Evolutionary conservation across 768 basidiomycete genomes (phyloP), one percentile per base, ranked within the genome.

Genomic region (Rhizopogon vesiculosus): DNA sequence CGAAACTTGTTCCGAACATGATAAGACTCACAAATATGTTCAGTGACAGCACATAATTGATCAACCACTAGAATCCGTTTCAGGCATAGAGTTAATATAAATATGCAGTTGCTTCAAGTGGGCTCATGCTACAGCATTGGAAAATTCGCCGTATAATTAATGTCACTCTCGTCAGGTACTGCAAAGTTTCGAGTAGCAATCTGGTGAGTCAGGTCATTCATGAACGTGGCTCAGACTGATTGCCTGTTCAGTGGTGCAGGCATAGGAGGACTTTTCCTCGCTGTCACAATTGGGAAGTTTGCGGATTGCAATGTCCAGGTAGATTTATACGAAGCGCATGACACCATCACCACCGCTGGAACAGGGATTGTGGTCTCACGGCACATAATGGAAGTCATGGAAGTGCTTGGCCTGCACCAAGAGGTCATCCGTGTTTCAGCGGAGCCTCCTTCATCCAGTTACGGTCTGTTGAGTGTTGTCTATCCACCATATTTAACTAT

Each of bases 311-410:
- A 72, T 62, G 59, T 75, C 3, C 62, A 69, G 55, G 68, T 75
- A 13, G 64, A 74, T 53, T 58, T 79, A 5, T 81, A 78, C 62
- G 79, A 81, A 62, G 69, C 75, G 1, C 72, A 69, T 19, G 54
- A 67, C 5, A 66, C 71, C 44, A 66, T 76, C 25, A 70, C 69
- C 3, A 68, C 68, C 22, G 59, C 70, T 33, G 76, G 76, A 3
- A 70, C 73, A 2, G 74, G 79, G 67, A 25, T 76, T 69, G 40
- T 75, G 67, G 74, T 79, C 12, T 78, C 76, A 77, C 62, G 65
- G 4, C 66, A 76, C 42, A 79, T 78, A 28, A 78, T 74, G 76
- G 65, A 62, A 7, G 71, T 78, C 19, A 61, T 80, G 55, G 67
- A 76, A 54, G 56, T 61, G 16, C 72, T 81, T 45, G 77, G 72